A percentile compares a stretch with the other conserved stretches of the same genome.
phyloP scores from a whole-genome alignment of 148 eudicot genomes.

The Chenopodium quinoa region DNA sequence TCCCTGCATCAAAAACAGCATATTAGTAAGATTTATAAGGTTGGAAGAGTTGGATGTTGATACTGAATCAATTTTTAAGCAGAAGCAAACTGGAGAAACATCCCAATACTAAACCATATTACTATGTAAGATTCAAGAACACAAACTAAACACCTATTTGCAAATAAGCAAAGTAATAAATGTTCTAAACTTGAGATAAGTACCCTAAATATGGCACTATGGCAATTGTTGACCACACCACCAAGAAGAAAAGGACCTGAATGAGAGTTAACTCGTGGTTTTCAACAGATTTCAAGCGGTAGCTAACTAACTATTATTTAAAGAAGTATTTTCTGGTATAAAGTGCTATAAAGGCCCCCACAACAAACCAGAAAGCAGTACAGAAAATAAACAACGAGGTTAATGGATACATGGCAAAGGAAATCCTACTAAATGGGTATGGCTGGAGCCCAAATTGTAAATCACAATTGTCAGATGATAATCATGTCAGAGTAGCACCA shows the following conservation, averaged over 20 bases:
- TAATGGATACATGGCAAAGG: neutral
- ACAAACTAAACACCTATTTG: neutral
- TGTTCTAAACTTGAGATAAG: neutral
- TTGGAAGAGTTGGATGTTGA: neutral
- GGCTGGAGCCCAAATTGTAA: neutral
- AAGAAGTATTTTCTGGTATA: neutral
- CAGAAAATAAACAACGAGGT: neutral
- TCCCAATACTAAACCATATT: neutral
- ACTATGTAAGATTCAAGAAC: neutral
- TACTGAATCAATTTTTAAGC: neutral
- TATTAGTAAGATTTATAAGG: neutral
- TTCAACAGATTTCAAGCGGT: neutral
- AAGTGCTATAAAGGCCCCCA: neutral
- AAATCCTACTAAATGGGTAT: neutral
- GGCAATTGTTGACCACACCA: neutral
- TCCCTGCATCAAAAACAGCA: constrained; percentile 47
- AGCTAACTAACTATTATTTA: neutral
- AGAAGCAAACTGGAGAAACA: neutral
- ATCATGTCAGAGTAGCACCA: neutral
- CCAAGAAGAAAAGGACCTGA: neutral
- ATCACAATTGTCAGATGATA: neutral
- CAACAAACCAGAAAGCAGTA: constrained; percentile 2
- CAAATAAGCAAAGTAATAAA: neutral
- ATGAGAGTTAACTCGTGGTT: neutral
- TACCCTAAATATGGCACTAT: neutral